A percentile compares a stretch with the other conserved stretches of the same genome.
These are phyloP conservation scores for Penicillium canescens DNA, from an alignment of 495 filamentous ascomycete genomes.

Conservation along the genomic window DNA sequence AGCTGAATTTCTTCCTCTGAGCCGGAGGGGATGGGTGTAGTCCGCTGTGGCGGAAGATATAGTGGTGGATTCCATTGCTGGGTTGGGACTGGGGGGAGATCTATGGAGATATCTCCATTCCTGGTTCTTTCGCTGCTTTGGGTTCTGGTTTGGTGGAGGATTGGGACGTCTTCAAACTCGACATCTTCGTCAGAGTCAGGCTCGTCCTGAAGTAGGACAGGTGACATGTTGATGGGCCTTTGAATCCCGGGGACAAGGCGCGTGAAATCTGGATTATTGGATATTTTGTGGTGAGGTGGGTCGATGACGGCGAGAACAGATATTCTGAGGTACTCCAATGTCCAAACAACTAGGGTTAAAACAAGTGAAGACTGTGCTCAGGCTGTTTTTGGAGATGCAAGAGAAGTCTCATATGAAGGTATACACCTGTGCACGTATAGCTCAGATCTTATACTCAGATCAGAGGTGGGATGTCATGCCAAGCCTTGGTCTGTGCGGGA, in stretches of 20 bases:
- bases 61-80: slow-evolving; percentile 16
- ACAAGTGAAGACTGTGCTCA: too few species aligned
- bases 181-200: slow-evolving; percentile 18
- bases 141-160: neutral
- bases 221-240: slow-evolving; percentile 5
- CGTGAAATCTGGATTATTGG: neutral
- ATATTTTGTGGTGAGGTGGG: neutral
- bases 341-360: too few species aligned
- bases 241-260: neutral
- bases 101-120: neutral
- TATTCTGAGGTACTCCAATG: too few species aligned
- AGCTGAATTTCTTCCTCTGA: slow-evolving; percentile 67
- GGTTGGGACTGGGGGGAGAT: neutral
- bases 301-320: too few species aligned
- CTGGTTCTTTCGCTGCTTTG: neutral
- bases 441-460: too few species aligned
- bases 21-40: slow-evolving; percentile 64
- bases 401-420: neutral
- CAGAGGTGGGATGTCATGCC: slow-evolving; percentile 35
- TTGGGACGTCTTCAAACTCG: slow-evolving; percentile 28
- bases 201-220: neutral
- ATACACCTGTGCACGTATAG: neutral
- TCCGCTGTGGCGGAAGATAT: slow-evolving; percentile 32
- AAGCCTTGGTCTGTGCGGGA: slow-evolving; percentile 44
- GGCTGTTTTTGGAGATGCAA: neutral